Evolutionary conservation across 2,329 filamentous ascomycete genomes (phyloP).

Genomic region (Fusarium veterinarium): DNA sequence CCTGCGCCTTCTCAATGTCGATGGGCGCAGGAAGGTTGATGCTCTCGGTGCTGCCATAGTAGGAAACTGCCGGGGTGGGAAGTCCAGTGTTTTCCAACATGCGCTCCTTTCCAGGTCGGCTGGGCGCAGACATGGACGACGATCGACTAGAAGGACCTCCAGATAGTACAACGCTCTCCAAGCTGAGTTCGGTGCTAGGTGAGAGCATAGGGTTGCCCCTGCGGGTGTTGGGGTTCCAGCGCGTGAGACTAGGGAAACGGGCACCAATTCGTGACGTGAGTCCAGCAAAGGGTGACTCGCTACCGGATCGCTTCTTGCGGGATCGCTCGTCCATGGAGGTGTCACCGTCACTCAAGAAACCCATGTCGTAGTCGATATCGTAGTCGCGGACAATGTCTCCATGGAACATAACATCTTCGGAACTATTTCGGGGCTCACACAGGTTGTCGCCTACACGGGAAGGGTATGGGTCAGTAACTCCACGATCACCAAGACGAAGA

Average conservation of each 20-base stretch:
- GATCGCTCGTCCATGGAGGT: slow-evolving; percentile 57
- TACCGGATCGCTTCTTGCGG: slow-evolving; percentile 66
- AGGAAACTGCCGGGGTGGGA: slow-evolving; percentile 71
- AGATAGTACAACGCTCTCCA: slow-evolving; percentile 78
- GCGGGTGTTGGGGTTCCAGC: slow-evolving; percentile 60
- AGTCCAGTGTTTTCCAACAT: slow-evolving; percentile 65
- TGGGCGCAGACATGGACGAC: slow-evolving; percentile 77
- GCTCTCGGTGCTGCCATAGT: slow-evolving; percentile 70
- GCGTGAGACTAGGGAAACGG: slow-evolving; percentile 65
- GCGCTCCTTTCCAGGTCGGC: slow-evolving; percentile 58
- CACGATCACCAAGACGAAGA: slow-evolving; percentile 2
- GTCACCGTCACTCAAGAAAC: slow-evolving; percentile 74
- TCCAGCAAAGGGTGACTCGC: slow-evolving; percentile 69
- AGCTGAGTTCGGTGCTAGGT: slow-evolving; percentile 83
- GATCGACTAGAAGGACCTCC: slow-evolving; percentile 79
- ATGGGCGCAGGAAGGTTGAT: slow-evolving; percentile 61
- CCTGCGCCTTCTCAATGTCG: slow-evolving; percentile 44
- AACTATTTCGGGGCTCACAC: slow-evolving; percentile 66
- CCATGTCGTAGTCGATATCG: slow-evolving; percentile 73
- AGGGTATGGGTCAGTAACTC: slow-evolving; percentile 29
- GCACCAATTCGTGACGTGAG: slow-evolving; percentile 74
- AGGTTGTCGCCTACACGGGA: slow-evolving; percentile 66
- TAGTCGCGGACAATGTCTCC: slow-evolving; percentile 55
- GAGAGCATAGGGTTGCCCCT: slow-evolving; percentile 60
- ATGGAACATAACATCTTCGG: slow-evolving; percentile 52